Percentiles rank a stretch among this genome's conserved stretches.
Conservation (phyloP, 192 early-diverging fungal genomes). For the Diversispora eburnea region DNA sequence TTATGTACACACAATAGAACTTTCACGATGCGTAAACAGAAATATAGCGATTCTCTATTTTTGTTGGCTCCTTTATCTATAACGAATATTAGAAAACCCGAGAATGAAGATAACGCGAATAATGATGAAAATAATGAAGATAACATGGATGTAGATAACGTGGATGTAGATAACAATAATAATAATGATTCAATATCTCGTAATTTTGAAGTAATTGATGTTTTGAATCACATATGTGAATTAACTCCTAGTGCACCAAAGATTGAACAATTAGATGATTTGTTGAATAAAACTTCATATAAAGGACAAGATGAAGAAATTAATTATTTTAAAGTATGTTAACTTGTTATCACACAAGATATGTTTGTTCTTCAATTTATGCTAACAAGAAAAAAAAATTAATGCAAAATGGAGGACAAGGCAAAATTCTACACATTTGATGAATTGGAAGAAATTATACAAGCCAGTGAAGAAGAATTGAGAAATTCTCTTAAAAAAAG, state of each 20-base stretch:
- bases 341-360: too few relatives aligned
- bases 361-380: background rate
- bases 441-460: background rate
- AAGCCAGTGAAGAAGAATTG: background rate
- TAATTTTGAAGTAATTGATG: background rate
- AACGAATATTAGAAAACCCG: background rate
- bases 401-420: background rate
- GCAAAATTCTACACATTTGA: background rate
- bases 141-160: background rate
- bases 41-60: background rate
- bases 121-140: background rate
- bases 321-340: background rate
- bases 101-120: background rate
- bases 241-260: background rate
- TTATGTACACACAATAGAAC: background rate
- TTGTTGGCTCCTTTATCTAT: background rate
- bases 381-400: background rate
- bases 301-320: background rate
- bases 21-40: background rate
- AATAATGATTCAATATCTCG: background rate
- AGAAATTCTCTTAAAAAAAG: background rate
- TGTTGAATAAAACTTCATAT: background rate
- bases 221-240: background rate
- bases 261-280: conserved; percentile 4
- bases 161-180: background rate